Evolutionary conservation across 1,139 yeast genomes (phyloP).

Genomic region (Hanseniaspora gamundiae): DNA sequence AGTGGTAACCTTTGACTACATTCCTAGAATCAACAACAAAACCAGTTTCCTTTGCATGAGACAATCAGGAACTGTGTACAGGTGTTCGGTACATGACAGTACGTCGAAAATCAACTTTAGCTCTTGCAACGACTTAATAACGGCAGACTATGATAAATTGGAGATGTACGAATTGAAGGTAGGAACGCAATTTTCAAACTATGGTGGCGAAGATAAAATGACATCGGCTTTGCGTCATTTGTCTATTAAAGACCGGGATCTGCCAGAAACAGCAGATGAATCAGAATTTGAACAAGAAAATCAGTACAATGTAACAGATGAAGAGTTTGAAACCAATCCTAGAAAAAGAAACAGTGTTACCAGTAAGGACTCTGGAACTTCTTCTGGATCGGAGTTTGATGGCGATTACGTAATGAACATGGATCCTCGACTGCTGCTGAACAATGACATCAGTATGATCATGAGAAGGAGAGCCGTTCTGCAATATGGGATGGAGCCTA

Average conservation of each 20-base stretch:
- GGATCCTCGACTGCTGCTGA: constrained; percentile 30
- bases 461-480: constrained; percentile 58
- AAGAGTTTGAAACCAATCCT: neutral
- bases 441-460: constrained; percentile 51
- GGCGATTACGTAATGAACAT: constrained; percentile 18
- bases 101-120: constrained; percentile 55
- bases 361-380: constrained; percentile 5
- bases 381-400: constrained; percentile 9
- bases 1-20: constrained; percentile 76
- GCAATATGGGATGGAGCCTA: constrained; percentile 68
- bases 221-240: constrained; percentile 21
- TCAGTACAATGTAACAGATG: neutral
- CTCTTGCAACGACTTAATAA: constrained; percentile 56
- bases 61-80: constrained; percentile 76
- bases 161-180: constrained; percentile 20
- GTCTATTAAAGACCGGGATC: constrained; percentile 24
- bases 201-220: constrained; percentile 27
- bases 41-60: constrained; percentile 64
- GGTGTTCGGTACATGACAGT: constrained; percentile 65
- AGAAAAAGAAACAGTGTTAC: neutral
- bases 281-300: constrained; percentile 8
- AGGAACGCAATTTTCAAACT: constrained; percentile 5
- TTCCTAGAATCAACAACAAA: constrained; percentile 41
- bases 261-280: constrained; percentile 18
- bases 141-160: constrained; percentile 45